Conservation (phyloP, 1,284 basidiomycete species). For the Irpex lacteus region DNA sequence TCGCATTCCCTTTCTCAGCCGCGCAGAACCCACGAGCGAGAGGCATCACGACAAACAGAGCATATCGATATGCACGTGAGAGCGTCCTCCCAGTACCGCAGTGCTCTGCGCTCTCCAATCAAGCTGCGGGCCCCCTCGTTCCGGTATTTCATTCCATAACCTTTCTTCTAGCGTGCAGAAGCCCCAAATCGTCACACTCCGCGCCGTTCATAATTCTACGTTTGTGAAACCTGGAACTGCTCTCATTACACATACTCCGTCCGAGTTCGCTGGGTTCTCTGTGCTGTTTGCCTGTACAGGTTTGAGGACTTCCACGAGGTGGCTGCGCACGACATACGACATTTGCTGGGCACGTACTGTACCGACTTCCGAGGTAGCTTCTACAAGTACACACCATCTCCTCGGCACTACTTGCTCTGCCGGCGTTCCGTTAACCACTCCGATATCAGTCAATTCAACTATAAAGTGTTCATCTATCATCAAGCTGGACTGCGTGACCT, state of each 20-base stretch:
- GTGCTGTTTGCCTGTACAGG: not conserved
- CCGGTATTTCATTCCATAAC: not conserved
- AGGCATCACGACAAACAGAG: not conserved
- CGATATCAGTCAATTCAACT: not conserved
- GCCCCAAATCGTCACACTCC: not conserved
- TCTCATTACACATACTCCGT: not conserved
- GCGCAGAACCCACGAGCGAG: not conserved
- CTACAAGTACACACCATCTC: not conserved
- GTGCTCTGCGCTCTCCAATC: not conserved
- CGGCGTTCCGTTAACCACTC: not conserved
- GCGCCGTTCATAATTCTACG: not conserved
- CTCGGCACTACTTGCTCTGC: not conserved
- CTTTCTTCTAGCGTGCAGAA: slow-evolving; percentile 2
- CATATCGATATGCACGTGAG: not conserved
- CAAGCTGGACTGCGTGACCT: not conserved
- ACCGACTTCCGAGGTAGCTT: not conserved
- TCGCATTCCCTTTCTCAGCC: not conserved
- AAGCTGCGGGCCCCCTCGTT: not conserved
- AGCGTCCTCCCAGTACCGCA: not conserved
- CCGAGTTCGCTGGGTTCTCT: not conserved
- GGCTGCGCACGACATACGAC: not conserved
- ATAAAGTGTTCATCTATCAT: not conserved
- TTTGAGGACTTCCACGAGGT: not conserved
- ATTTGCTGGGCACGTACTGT: not conserved
- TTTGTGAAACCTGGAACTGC: not conserved